Evolutionary conservation across 257 asterid species (phyloP), one percentile per base, ranked within the genome.

Genomic region (Solanum chilense): DNA sequence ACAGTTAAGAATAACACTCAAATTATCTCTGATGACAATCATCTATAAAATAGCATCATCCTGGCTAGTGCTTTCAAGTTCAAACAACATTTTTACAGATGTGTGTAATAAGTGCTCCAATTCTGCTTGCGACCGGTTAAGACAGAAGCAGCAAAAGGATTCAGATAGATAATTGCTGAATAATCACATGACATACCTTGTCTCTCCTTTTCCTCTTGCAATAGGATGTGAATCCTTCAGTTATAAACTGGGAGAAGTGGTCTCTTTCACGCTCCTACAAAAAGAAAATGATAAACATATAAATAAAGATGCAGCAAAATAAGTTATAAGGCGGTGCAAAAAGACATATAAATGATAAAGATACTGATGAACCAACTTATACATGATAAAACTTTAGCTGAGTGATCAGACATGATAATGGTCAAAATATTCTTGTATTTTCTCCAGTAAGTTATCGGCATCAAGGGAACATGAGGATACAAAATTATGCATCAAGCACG

Each of bases 121-220:
- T 9, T 80, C 68, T 80, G 27, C 42, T 27, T 47, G 84, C 9
- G 25, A 16, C 84, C 23, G 0, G 62, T n/a, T 25, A 44, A 27
- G 64, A 45, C 42, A 78, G 41, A 78, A 78, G 66, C 41, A 78
- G 23, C 27, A 45, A 13, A 27, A 47, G 5, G 10, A 78, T 47
- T 16, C 25, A 29, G 84, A 45, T 21, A 27, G 84, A 27, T 6
- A 78, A 80, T 27, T 47, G 41, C 42, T 80, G 41, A 77, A 44
- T 77, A 81, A 49, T 62, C 44, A 29, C 69, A 49, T 33, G 20
- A 82, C 25, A 44, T 91, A 96, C 99, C 99, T 96, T 96, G 88
- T 96, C 99, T 89, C 98, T 92, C 90, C 99, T 93, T 90, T 97
- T 97, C 91, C 99, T 94, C 95, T 96, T 97, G 89, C 99, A 97